Conservation (phyloP, 345 rosid species). For the Bruguiera sexangula region DNA sequence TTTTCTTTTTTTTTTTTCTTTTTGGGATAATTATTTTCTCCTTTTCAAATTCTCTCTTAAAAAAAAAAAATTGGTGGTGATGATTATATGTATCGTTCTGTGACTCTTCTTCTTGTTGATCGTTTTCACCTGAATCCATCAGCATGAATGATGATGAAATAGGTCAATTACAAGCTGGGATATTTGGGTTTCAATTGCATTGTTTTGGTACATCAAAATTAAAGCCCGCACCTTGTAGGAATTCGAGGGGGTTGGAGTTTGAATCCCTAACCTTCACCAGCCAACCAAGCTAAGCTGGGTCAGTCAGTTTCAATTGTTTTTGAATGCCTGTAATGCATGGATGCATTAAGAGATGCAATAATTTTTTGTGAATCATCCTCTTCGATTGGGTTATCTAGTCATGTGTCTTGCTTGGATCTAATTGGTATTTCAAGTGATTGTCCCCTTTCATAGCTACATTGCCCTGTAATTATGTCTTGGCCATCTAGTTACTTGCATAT, state of each 20-base stretch:
- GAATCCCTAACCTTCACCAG: too few species aligned
- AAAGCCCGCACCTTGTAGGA: too few species aligned
- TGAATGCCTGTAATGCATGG: too few species aligned
- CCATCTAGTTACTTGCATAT: background rate
- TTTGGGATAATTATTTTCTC: conserved; percentile 3
- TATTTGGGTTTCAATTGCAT: background rate
- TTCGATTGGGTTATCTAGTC: background rate
- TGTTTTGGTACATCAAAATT: too few species aligned
- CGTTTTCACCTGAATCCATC: background rate
- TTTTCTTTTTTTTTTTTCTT: background rate
- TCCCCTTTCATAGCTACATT: background rate
- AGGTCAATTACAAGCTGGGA: background rate
- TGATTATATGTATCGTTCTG: background rate
- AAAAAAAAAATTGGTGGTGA: background rate
- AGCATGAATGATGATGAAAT: background rate
- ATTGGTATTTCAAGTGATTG: background rate
- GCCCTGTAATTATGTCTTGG: background rate
- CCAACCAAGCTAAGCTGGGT: too few species aligned
- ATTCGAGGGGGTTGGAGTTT: too few species aligned
- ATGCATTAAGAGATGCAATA: background rate
- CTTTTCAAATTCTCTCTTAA: background rate
- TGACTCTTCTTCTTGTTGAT: background rate
- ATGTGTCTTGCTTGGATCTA: conserved; percentile 9
- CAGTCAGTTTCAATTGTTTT: too few species aligned
- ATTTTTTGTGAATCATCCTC: background rate